Conservation (phyloP, 2,329 filamentous ascomycete species). For the Venturia pyrina region DNA sequence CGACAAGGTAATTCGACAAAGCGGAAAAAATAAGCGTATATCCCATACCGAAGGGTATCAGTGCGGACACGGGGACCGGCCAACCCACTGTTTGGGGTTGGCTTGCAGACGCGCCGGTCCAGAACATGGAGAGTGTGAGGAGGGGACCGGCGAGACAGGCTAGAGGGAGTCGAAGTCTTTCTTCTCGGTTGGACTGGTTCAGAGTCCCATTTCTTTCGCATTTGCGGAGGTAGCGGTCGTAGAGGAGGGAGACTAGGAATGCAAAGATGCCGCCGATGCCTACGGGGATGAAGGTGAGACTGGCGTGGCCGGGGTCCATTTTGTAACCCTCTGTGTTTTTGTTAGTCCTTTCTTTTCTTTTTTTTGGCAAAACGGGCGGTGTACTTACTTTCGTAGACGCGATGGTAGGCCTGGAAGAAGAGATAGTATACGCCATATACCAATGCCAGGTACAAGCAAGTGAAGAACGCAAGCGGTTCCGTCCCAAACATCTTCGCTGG, state of each 20-base stretch:
- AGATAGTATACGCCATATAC: slow-evolving; percentile 26
- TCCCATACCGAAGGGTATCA: slow-evolving; percentile 20
- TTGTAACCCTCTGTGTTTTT: slow-evolving; percentile 20
- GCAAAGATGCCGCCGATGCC: slow-evolving; percentile 23
- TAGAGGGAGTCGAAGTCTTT: background rate
- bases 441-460: slow-evolving; percentile 27
- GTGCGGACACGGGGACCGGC: slow-evolving; percentile 26
- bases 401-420: slow-evolving; percentile 26
- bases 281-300: slow-evolving; percentile 25
- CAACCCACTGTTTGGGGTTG: slow-evolving; percentile 20
- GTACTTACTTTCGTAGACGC: slow-evolving; percentile 17
- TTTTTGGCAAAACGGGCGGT: no score
- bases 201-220: background rate
- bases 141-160: slow-evolving; percentile 1
- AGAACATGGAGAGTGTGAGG: slow-evolving; percentile 5
- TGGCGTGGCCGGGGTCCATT: slow-evolving; percentile 21
- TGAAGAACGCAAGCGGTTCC: slow-evolving; percentile 26
- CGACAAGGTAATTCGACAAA: slow-evolving; percentile 1
- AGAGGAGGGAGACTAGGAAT: slow-evolving; percentile 22
- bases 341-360: background rate
- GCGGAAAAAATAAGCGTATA: slow-evolving; percentile 24
- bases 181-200: background rate
- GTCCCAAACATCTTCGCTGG: slow-evolving; percentile 38
- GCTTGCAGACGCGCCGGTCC: slow-evolving; percentile 4
- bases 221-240: slow-evolving; percentile 23